Conservation (phyloP, 768 basidiomycete genomes). For the Termitomyces sp. region DNA sequence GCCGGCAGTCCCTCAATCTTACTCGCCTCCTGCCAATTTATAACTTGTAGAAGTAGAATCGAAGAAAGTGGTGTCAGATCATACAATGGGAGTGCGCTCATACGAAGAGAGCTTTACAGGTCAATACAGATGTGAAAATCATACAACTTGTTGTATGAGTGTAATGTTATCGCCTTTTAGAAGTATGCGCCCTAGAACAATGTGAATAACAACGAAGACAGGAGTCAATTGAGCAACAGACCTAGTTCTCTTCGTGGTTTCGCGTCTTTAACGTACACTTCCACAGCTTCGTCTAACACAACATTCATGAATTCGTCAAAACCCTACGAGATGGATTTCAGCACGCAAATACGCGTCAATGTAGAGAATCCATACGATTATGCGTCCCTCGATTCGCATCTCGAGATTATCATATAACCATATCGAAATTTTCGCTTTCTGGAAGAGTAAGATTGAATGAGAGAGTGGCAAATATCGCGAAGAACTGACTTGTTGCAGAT, state of each 20-base stretch:
- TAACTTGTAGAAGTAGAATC: slow-evolving; percentile 64
- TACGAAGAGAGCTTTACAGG: slow-evolving; percentile 5
- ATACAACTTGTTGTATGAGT: slow-evolving; percentile 75
- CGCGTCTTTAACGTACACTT: slow-evolving; percentile 87
- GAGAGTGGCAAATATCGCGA: slow-evolving; percentile 1
- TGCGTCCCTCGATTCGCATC: slow-evolving; percentile 93
- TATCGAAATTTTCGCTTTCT: slow-evolving; percentile 79
- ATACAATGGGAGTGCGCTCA: slow-evolving; percentile 7
- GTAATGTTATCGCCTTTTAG: slow-evolving; percentile 99
- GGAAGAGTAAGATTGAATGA: slow-evolving; percentile 11
- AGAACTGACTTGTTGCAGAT: slow-evolving; percentile 72
- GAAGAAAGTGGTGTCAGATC: slow-evolving; percentile 5
- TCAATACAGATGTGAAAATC: slow-evolving; percentile 13
- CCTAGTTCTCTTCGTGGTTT: slow-evolving; percentile 85
- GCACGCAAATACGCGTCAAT: background rate
- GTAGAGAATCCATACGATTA: slow-evolving; percentile 68
- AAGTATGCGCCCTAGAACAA: slow-evolving; percentile 77
- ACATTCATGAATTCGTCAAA: slow-evolving; percentile 99
- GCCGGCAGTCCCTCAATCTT: slow-evolving; percentile 72
- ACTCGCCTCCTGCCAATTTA: slow-evolving; percentile 75
- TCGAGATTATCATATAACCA: slow-evolving; percentile 98
- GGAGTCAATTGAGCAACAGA: slow-evolving; percentile 30
- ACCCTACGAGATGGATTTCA: slow-evolving; percentile 52
- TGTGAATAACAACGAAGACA: background rate
- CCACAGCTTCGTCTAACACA: slow-evolving; percentile 89